Percentiles rank a stretch among this genome's conserved stretches.
These are phyloP conservation scores for Aristolochia fimbriata DNA, from an alignment of 164 flowering plant species.

Conservation along the genomic window DNA sequence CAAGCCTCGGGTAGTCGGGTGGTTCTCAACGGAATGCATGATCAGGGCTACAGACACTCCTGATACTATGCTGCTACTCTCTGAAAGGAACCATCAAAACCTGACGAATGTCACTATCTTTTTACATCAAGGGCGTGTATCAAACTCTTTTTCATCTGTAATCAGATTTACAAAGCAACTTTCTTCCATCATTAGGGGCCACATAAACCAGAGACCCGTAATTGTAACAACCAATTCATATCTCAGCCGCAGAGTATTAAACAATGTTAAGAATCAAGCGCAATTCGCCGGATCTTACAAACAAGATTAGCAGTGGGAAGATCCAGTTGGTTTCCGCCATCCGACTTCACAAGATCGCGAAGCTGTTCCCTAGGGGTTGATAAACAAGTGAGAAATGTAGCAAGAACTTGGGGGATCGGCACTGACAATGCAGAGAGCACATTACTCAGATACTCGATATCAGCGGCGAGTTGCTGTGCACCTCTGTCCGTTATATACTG, in stretches of 20 bases:
- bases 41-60: too few species aligned
- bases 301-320: constrained; percentile 76
- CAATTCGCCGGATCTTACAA: constrained; percentile 76
- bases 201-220: too few species aligned
- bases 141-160: too few species aligned
- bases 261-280: constrained; percentile 27
- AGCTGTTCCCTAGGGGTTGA: constrained; percentile 80
- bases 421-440: constrained; percentile 91
- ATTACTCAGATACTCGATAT: constrained; percentile 89
- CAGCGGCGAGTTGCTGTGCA: constrained; percentile 83
- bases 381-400: constrained; percentile 79
- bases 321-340: constrained; percentile 63
- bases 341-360: constrained; percentile 64
- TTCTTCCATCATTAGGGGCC: too few species aligned
- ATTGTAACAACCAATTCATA: too few species aligned
- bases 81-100: too few species aligned
- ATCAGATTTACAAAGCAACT: too few species aligned
- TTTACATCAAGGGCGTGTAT: too few species aligned
- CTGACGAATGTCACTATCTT: too few species aligned
- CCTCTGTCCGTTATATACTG: constrained; percentile 85
- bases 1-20: too few species aligned
- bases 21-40: too few species aligned
- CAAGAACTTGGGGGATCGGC: constrained; percentile 68
- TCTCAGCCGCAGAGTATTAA: background rate
- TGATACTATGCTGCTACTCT: too few species aligned